phyloP scores from a whole-genome alignment of 768 basidiomycete genomes.

The Leccinum aurantiacum region DNA sequence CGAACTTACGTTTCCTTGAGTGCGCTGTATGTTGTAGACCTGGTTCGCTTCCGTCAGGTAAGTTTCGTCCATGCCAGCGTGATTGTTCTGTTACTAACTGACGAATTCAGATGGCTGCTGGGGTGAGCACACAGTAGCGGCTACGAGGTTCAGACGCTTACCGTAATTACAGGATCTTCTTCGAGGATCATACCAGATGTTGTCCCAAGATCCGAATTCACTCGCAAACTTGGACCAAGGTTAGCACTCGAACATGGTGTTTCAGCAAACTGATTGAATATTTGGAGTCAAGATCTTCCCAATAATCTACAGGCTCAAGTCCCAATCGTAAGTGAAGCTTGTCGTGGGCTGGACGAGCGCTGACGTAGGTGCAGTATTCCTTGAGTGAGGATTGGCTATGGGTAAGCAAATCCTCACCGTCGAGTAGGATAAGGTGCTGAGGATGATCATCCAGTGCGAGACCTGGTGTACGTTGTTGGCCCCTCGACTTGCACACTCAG shows the following conservation, averaged over 20 bases:
- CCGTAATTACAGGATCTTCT: conserved; percentile 64
- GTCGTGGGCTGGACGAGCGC: background rate
- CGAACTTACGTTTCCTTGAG: conserved; percentile 40
- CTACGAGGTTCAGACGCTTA: background rate
- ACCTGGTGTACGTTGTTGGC: conserved; percentile 81
- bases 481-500: background rate
- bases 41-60: conserved; percentile 92
- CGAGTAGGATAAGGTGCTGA: conserved; percentile 7
- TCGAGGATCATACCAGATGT: conserved; percentile 86
- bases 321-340: conserved; percentile 78
- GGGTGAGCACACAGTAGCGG: conserved; percentile 37
- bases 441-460: conserved; percentile 66
- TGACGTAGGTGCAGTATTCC: conserved; percentile 58
- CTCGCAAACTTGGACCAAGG: conserved; percentile 95
- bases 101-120: conserved; percentile 49
- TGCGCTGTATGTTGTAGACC: conserved; percentile 93
- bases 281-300: conserved; percentile 67
- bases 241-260: conserved; percentile 23
- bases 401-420: conserved; percentile 47
- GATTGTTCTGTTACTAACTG: background rate
- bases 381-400: conserved; percentile 94
- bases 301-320: conserved; percentile 92
- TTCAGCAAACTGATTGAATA: background rate
- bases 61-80: background rate
- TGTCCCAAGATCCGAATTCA: conserved; percentile 94